Evolutionary conservation across 768 basidiomycete species (phyloP), one percentile per base, ranked within the genome.

Genomic region (Tylopilus balloui): DNA sequence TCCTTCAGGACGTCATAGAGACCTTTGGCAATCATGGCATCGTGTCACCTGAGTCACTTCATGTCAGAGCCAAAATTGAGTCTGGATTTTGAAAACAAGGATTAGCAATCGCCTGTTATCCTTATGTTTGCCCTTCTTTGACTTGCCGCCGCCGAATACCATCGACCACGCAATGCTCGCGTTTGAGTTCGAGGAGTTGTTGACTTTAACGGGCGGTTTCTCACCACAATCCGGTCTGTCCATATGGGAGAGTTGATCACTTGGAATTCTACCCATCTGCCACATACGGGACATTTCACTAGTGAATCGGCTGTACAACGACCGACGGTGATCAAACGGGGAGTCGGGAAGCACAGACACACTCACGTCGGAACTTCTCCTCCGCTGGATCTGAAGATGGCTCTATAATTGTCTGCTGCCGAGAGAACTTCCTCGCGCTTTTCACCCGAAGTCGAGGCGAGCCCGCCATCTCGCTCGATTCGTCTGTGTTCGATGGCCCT

Each of bases 211-310:
- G 37, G 34, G 19, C 44, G 46, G 28, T 54, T 51, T n/a, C 60
- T 49, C 50, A 68, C 68, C 49, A 60, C 72, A 92, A 7, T 72
- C 71, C 36, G 73, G 74, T 37, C 63, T 59, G 51, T 90, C 87
- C 50, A 91, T 75, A 60, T 92, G 88, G 6, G 54, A 46, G 51
- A 46, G 51, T 89, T 86, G 48, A 90, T 80, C 10, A 53, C 61
- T 13, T 71, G 67, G 28, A 72, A 73, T 19, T 67, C 70, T 20
- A 87, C 72, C 10, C 48, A 56, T 37, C 67, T 69, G 14, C 64
- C 54, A 54, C 88, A 92, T 44, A 87, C 50, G 9, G 88, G 88
- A 60, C 88, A 92, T 3, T 63, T 38, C 1, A 86, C 77, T 8
- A 72, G 37, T 25, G 53, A 48, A 42, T 52, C 41, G 10, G 69